Evolutionary conservation across 805 yeast species (phyloP).

Genomic region (Saturnispora silvae): DNA sequence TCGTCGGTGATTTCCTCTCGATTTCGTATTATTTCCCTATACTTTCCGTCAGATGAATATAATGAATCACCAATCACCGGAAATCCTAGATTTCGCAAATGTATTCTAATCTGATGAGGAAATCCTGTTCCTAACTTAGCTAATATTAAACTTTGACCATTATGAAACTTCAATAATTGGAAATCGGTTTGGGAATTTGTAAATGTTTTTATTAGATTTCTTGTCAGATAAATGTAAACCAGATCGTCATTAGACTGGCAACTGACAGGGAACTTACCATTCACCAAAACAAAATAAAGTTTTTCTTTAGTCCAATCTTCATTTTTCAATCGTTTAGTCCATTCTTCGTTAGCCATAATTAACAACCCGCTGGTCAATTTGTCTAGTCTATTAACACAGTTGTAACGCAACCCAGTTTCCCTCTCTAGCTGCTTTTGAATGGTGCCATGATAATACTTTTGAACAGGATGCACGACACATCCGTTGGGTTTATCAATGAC

Average conservation of each 20-base stretch:
- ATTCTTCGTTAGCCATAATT: conserved; percentile 30
- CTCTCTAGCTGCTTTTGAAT: conserved; percentile 33
- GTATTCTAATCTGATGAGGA: conserved; percentile 47
- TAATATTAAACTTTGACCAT: conserved; percentile 29
- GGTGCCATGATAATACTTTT: conserved; percentile 32
- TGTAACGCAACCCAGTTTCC: conserved; percentile 16
- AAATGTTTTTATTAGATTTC: conserved; percentile 14
- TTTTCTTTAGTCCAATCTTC: conserved; percentile 20
- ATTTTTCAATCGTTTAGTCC: conserved; percentile 20
- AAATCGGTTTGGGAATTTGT: conserved; percentile 17
- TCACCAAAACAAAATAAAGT: conserved; percentile 33
- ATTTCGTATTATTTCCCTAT: conserved; percentile 7
- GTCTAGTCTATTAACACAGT: conserved; percentile 40
- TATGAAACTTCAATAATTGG: conserved; percentile 17
- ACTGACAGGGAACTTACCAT: conserved; percentile 29
- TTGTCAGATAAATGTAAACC: conserved; percentile 19
- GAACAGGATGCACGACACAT: conserved; percentile 42
- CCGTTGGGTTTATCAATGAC: conserved; percentile 44
- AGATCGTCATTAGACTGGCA: conserved; percentile 29
- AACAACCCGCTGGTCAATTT: conserved; percentile 42
- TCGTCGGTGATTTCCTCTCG: conserved; percentile 6
- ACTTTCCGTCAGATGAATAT: conserved; percentile 16
- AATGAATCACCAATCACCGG: conserved; percentile 26
- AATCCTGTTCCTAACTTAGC: conserved; percentile 40
- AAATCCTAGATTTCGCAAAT: conserved; percentile 34